Conservation (phyloP, 2,329 filamentous ascomycete species). For the Sporothrix globosa region DNA sequence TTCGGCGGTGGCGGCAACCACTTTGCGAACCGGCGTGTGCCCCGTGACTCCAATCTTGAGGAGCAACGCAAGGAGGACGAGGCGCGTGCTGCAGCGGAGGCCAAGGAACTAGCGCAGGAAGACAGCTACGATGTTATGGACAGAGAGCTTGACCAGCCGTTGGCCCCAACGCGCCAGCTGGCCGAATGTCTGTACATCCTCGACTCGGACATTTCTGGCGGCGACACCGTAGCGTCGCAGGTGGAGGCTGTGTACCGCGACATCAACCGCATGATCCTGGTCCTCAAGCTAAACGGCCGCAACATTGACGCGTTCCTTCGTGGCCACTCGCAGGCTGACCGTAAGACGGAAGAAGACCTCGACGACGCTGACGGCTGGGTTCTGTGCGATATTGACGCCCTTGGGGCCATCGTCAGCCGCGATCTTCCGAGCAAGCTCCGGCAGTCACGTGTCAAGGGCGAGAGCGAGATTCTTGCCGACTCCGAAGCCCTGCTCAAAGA, state of each 20-base stretch:
- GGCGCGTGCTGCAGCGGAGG: constrained; percentile 59
- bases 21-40: constrained; percentile 45
- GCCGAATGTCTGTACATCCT: constrained; percentile 63
- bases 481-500: constrained; percentile 72
- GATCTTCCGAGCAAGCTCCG: constrained; percentile 68
- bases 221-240: constrained; percentile 63
- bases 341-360: constrained; percentile 64
- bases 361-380: constrained; percentile 71
- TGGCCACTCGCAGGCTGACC: constrained; percentile 65
- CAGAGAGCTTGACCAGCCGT: constrained; percentile 61
- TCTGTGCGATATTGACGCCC: constrained; percentile 72
- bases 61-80: constrained; percentile 58
- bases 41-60: constrained; percentile 54
- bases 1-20: constrained; percentile 9
- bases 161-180: constrained; percentile 64
- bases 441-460: constrained; percentile 67
- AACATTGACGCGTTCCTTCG: constrained; percentile 68
- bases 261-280: constrained; percentile 93
- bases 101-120: constrained; percentile 65
- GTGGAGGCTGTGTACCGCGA: constrained; percentile 73
- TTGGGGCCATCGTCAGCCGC: constrained; percentile 65
- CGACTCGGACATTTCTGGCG: constrained; percentile 56
- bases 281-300: constrained; percentile 78
- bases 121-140: constrained; percentile 69
- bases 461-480: constrained; percentile 68